phyloP scores from a whole-genome alignment of 2,329 filamentous ascomycete genomes.

The Aspergillus versicolor region DNA sequence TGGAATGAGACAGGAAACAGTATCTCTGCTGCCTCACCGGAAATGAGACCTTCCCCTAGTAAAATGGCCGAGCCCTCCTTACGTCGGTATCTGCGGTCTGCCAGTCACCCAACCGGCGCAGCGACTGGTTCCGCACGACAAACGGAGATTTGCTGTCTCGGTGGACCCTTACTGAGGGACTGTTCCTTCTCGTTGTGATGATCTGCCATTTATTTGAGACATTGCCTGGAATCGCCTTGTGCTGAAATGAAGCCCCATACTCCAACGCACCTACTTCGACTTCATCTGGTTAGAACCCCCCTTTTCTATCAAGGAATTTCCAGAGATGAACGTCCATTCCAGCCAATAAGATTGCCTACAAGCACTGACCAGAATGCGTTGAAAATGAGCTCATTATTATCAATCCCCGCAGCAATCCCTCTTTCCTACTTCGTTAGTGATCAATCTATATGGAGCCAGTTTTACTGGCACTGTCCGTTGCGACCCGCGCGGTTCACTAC shows the following conservation, averaged over 20 bases:
- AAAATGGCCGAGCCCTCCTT: constrained; percentile 8
- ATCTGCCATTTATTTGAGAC: constrained; percentile 9
- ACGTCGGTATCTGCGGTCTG: background rate
- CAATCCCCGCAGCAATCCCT: background rate
- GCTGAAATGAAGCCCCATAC: background rate
- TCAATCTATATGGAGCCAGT: background rate
- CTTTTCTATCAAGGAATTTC: constrained; percentile 8
- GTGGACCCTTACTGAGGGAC: background rate
- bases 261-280: background rate
- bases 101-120: constrained; percentile 3
- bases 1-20: background rate
- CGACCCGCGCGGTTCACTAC: constrained; percentile 16
- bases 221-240: background rate
- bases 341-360: constrained; percentile 8
- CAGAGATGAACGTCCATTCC: constrained; percentile 11
- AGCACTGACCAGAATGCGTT: background rate
- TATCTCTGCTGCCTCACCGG: constrained; percentile 11
- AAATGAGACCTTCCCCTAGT: constrained; percentile 16
- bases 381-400: constrained; percentile 2
- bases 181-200: constrained; percentile 11
- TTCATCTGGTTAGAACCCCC: background rate
- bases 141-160: constrained; percentile 4
- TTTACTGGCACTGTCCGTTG: constrained; percentile 6
- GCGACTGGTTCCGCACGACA: background rate
- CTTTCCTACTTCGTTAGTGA: constrained; percentile 5